Percentiles rank a stretch among this genome's conserved stretches.
Evolutionary conservation across 495 filamentous ascomycete species (phyloP).

Genomic region (Tuber melanosporum): DNA sequence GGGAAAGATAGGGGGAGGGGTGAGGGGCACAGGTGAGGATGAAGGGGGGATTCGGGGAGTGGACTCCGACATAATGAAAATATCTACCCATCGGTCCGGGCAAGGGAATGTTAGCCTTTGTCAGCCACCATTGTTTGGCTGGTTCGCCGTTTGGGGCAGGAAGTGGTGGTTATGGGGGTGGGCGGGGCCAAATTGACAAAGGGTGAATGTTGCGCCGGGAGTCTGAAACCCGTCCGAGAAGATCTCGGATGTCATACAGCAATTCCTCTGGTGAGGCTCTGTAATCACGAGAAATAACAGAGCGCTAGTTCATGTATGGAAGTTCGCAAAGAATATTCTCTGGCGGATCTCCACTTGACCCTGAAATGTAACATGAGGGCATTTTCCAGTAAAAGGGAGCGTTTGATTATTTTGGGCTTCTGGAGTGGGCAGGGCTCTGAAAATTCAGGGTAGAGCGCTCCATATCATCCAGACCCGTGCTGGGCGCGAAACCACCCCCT

Average conservation of each 20-base stretch:
- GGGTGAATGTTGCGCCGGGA: not conserved
- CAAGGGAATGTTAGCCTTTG: not conserved
- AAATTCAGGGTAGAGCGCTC: not conserved
- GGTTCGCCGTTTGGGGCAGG: not conserved
- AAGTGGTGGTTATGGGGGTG: not conserved
- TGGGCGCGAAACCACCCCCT: not conserved
- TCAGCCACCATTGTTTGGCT: slow-evolving; percentile 1
- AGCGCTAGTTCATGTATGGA: not conserved
- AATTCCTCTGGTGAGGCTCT: not conserved
- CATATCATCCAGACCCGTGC: not conserved
- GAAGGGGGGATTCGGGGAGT: not conserved
- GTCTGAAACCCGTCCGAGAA: not conserved
- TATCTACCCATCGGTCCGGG: not conserved
- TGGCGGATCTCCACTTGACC: not conserved
- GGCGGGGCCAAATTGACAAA: not conserved
- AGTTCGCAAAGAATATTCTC: not conserved
- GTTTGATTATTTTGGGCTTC: not conserved
- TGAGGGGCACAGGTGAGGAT: not conserved
- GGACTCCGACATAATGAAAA: not conserved
- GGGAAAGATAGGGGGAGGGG: not conserved
- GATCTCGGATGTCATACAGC: not conserved
- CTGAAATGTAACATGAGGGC: not conserved
- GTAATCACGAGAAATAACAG: not conserved
- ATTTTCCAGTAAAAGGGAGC: not conserved
- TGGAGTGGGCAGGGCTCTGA: not conserved